Conservation (phyloP, 352 stramenopile genomes). For the Phytophthora sojae region DNA sequence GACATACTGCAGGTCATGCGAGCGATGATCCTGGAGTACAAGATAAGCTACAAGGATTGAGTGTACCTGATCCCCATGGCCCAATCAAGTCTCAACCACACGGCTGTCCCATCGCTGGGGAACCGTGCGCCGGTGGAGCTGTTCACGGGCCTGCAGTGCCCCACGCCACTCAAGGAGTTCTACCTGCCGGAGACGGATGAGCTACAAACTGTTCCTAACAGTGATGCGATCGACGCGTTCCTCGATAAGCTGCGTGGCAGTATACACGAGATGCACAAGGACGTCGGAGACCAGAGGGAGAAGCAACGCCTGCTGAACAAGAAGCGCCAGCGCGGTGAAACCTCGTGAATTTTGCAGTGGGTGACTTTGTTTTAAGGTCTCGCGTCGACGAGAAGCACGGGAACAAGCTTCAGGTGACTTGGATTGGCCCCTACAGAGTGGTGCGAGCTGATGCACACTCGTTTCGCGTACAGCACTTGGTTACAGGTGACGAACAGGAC, state of each 20-base stretch:
- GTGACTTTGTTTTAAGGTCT: conserved; percentile 13
- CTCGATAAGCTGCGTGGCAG: neutral
- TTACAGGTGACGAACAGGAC: neutral
- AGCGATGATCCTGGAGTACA: conserved; percentile 32
- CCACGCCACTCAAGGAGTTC: neutral
- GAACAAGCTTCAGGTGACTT: conserved; percentile 17
- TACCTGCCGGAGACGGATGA: neutral
- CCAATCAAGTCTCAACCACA: conserved; percentile 40
- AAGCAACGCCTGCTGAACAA: conserved; percentile 6
- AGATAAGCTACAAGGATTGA: neutral
- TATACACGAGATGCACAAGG: neutral
- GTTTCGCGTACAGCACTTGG: neutral
- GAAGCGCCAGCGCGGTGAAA: conserved; percentile 3
- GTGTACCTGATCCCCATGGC: conserved; percentile 23
- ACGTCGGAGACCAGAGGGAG: neutral
- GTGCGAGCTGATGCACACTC: neutral
- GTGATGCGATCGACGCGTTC: neutral
- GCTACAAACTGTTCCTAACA: neutral
- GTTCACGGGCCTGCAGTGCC: conserved; percentile 5
- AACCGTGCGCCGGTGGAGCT: neutral
- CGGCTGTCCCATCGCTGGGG: conserved; percentile 16
- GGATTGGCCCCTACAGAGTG: conserved; percentile 1
- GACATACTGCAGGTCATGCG: conserved; percentile 42
- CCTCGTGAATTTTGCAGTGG: conserved; percentile 10
- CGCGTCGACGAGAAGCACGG: conserved; percentile 4